Conservation (phyloP, 768 basidiomycete genomes). For the Termitomyces titanicus region DNA sequence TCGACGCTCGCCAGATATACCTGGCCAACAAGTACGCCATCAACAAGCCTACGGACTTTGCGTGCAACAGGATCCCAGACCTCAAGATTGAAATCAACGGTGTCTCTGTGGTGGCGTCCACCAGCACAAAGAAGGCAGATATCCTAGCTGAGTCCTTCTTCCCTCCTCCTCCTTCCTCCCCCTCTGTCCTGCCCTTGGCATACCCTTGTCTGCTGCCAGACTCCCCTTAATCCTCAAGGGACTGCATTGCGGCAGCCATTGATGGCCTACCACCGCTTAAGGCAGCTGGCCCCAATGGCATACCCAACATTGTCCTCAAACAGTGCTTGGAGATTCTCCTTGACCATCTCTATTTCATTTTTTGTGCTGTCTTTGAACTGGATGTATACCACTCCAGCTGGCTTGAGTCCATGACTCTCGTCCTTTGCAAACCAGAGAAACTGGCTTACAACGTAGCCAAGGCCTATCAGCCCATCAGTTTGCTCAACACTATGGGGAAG, state of each 20-base stretch:
- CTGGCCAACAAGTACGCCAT: background rate
- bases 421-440: background rate
- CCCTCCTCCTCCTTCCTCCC: constrained; percentile 2
- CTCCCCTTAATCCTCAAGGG: background rate
- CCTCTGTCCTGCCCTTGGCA: constrained; percentile 4
- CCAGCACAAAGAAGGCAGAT: background rate
- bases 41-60: background rate
- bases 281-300: background rate
- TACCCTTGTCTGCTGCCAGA: background rate
- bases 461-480: too few species aligned
- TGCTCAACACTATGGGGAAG: background rate
- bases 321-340: background rate
- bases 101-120: background rate
- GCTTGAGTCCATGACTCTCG: background rate
- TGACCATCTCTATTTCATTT: background rate
- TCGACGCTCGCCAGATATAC: background rate
- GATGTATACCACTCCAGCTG: background rate
- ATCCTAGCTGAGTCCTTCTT: constrained; percentile 12
- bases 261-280: background rate
- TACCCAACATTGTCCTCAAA: background rate
- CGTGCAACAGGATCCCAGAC: background rate
- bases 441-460: too few species aligned
- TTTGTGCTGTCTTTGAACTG: background rate
- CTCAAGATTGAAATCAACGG: background rate
- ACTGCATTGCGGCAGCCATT: background rate